Conservation (phyloP, 371 early-diverging fungal species). For the Mucor indicus region DNA sequence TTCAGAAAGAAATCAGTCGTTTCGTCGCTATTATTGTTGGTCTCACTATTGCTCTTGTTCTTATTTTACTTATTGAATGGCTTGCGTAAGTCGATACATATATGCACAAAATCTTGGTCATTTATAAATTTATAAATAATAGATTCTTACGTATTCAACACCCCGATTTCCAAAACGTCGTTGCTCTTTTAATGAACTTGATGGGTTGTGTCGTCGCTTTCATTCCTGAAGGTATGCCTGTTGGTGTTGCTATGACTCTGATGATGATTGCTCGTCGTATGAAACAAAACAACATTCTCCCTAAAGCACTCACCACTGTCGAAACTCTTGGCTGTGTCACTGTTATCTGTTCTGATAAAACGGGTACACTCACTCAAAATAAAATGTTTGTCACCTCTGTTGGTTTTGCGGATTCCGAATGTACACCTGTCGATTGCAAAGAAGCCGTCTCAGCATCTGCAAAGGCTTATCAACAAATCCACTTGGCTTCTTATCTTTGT, state of each 20-base stretch:
- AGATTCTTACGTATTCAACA: slow-evolving; percentile 24
- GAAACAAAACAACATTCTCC: slow-evolving; percentile 46
- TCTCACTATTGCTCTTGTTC: slow-evolving; percentile 48
- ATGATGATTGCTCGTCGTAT: slow-evolving; percentile 54
- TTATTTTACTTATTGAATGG: slow-evolving; percentile 22
- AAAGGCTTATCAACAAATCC: slow-evolving; percentile 32
- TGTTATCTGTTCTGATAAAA: slow-evolving; percentile 67
- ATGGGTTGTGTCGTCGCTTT: slow-evolving; percentile 69
- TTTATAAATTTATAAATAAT: background rate
- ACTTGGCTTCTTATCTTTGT: slow-evolving; percentile 56
- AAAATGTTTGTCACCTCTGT: slow-evolving; percentile 53
- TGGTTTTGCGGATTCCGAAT: slow-evolving; percentile 37
- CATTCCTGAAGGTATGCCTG: slow-evolving; percentile 61
- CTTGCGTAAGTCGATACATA: slow-evolving; percentile 13
- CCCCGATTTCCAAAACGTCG: slow-evolving; percentile 48
- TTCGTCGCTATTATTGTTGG: slow-evolving; percentile 63
- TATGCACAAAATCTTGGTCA: too few relatives aligned
- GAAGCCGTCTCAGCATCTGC: slow-evolving; percentile 5
- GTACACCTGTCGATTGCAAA: slow-evolving; percentile 21
- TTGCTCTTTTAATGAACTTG: slow-evolving; percentile 61
- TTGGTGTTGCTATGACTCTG: slow-evolving; percentile 48
- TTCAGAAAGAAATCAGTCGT: slow-evolving; percentile 64
- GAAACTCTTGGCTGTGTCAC: slow-evolving; percentile 69
- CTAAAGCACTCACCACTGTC: slow-evolving; percentile 60
- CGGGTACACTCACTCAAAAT: slow-evolving; percentile 66